Evolutionary conservation across 345 rosid genomes (phyloP).

Genomic region (Populus pruinosa): DNA sequence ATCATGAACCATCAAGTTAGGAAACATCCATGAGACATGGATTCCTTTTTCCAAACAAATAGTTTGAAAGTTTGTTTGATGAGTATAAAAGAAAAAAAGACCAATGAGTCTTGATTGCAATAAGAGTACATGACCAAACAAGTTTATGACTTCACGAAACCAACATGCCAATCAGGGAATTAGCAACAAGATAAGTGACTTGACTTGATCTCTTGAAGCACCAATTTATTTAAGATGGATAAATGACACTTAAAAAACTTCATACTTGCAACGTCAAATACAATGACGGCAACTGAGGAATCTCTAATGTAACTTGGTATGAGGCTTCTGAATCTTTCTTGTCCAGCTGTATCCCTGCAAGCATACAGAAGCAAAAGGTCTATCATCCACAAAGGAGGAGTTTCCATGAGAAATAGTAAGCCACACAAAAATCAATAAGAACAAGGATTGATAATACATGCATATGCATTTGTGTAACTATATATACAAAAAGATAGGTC

Average conservation of each 20-base stretch:
- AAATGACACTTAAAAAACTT: neutral
- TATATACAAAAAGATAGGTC: neutral
- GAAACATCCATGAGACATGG: neutral
- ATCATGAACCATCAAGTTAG: neutral
- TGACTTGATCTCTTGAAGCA: neutral
- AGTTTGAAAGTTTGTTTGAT: neutral
- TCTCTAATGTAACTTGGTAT: conserved; percentile 23
- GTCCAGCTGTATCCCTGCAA: conserved; percentile 27
- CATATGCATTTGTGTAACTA: neutral
- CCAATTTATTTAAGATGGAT: neutral
- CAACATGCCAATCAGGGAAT: neutral
- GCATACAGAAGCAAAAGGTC: neutral
- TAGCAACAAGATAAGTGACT: neutral
- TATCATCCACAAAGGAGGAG: neutral
- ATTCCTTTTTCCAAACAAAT: neutral
- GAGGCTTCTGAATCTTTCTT: conserved; percentile 25
- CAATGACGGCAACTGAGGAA: conserved; percentile 25
- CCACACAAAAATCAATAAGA: neutral
- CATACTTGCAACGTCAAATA: conserved; percentile 26
- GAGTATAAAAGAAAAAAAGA: neutral
- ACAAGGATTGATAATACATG: neutral
- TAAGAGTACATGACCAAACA: neutral
- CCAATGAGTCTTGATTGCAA: neutral
- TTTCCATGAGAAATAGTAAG: neutral
- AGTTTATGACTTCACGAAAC: neutral